These are phyloP conservation scores for Neocallimastix lanati DNA, from an alignment of 192 early-diverging fungal species.

Conservation along the genomic window DNA sequence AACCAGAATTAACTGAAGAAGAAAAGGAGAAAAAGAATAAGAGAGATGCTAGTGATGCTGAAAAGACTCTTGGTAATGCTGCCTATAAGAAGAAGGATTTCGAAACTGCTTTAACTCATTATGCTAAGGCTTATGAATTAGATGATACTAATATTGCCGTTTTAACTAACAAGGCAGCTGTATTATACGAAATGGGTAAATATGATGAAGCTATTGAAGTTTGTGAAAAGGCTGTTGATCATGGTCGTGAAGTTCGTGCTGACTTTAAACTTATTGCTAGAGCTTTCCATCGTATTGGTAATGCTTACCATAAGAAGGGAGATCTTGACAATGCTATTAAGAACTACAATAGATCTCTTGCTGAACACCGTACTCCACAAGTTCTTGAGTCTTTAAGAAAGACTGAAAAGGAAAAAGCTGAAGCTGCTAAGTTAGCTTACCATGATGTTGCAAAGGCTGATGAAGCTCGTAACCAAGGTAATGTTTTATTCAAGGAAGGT, in stretches of 20 bases:
- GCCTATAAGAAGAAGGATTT: constrained; percentile 87
- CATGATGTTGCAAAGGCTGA: constrained; percentile 61
- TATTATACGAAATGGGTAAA: constrained; percentile 82
- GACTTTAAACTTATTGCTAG: constrained; percentile 95
- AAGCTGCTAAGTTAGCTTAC: constrained; percentile 71
- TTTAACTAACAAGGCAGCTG: constrained; percentile 92
- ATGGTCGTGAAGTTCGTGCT: constrained; percentile 69
- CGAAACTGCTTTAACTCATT: constrained; percentile 71
- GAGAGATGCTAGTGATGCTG: constrained; percentile 32
- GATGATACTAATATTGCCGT: constrained; percentile 81
- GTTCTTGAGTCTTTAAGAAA: constrained; percentile 67
- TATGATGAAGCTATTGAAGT: constrained; percentile 84
- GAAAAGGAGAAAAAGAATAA: constrained; percentile 44
- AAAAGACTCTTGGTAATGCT: constrained; percentile 75
- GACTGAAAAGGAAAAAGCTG: constrained; percentile 60
- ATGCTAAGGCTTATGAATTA: constrained; percentile 74
- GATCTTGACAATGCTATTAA: constrained; percentile 74
- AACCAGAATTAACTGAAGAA: constrained; percentile 33
- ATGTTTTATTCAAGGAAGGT: constrained; percentile 77
- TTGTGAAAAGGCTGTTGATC: constrained; percentile 79
- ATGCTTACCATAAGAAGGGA: constrained; percentile 62
- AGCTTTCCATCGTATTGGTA: constrained; percentile 79
- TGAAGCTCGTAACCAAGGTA: constrained; percentile 83
- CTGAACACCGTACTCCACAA: constrained; percentile 89
- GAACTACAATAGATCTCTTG: constrained; percentile 77